Evolutionary conservation across 2,329 filamentous ascomycete genomes (phyloP), one percentile per base, ranked within the genome.

Genomic region (Fusarium brachygibbosum): DNA sequence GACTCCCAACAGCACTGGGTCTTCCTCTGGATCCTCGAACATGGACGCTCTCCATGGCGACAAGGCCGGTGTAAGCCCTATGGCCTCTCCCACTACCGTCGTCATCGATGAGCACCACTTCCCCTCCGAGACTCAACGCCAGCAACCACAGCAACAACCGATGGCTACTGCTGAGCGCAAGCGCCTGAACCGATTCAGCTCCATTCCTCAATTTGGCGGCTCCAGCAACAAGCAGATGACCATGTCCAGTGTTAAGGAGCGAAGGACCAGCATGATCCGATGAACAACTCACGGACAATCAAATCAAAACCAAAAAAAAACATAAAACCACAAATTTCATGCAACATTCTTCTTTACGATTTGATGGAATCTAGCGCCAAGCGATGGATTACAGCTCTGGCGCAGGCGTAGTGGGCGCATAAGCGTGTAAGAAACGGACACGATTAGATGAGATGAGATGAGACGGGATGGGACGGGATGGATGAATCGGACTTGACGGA

Each of bases 1-100:
- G 76, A 88, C 85, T 1, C 87, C 88, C 68, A 85, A 81, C 79
- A 83, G 83, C 53, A 89, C 87, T 2, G 87, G 87, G 58, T 88
- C 86, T 19, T 88, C 86, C 7, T 79, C 83, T 48, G 84, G 82
- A 58, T 82, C 80, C 42, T 79, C 76, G 56, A 78, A 80, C 44
- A 62, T 77, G 68, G 78, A 80, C 62, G 79, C 79, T 58, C 75
- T 82, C 19, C 78, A 79, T 74, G 76, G 77, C 66, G 78, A 78
- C 55, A 74, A 74, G 61, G 71, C 76, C 57, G 58, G 68, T 55
- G 72, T 64, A 29, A 60, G 55, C 50, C 63, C 73, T 23, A 51
- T 71, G 45, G 28, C 62, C 38, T 51, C 72, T 19, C 71, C 71
- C 48, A 55, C 68, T 38, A 41, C 76, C 49, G 72, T 78, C 60